Percentiles rank a stretch among this genome's conserved stretches.
These are phyloP conservation scores for Coemansia sp. DNA, from an alignment of 192 early-diverging fungal species.

Conservation along the genomic window DNA sequence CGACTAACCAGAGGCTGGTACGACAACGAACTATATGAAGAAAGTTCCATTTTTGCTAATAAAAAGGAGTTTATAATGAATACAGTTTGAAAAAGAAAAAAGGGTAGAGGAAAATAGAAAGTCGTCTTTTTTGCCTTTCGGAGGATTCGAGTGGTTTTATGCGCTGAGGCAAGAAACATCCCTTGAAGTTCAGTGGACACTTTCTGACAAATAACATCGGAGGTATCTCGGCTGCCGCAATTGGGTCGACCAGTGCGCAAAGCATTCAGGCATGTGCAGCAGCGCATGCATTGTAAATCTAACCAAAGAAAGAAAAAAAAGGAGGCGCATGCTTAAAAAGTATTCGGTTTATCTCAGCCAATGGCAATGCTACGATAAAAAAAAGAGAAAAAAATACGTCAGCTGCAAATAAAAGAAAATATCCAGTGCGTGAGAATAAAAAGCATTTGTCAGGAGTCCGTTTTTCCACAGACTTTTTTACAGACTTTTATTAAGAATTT, in stretches of 20 bases:
- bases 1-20: constrained; percentile 45
- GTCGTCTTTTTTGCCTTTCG: not conserved
- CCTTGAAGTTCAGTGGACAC: too few species aligned
- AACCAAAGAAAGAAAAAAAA: not conserved
- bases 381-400: too few species aligned
- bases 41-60: constrained; percentile 15
- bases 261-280: not conserved
- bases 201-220: too few species aligned
- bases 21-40: constrained; percentile 19
- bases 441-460: not conserved
- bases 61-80: too few species aligned
- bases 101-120: not conserved
- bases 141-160: not conserved
- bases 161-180: not conserved
- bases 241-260: too few species aligned
- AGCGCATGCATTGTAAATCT: not conserved
- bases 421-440: too few species aligned
- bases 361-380: too few species aligned
- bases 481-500: too few species aligned
- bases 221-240: too few species aligned
- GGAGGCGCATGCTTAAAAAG: not conserved
- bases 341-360: too few species aligned
- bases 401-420: too few species aligned
- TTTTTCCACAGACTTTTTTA: too few species aligned
- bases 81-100: not conserved